These are phyloP conservation scores for Chrysanthemum makinoi DNA, from an alignment of 129 eudicot genomes.

Conservation along the genomic window DNA sequence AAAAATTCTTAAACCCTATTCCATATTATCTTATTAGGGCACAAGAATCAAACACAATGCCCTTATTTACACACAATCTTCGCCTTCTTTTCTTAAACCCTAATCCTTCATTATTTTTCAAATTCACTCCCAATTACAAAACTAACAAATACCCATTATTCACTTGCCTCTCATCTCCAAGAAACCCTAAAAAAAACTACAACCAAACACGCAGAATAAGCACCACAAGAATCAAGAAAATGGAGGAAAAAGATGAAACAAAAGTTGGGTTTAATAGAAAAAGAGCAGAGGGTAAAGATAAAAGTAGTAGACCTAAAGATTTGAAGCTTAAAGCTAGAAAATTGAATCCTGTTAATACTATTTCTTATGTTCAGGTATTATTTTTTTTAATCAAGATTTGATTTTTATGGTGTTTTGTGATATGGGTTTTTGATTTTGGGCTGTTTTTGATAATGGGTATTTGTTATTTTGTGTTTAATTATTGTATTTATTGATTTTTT, in stretches of 20 bases:
- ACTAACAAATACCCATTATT: slow-evolving; percentile 17
- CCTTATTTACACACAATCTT: slow-evolving; percentile 54
- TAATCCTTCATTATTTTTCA: slow-evolving; percentile 22
- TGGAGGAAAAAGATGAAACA: slow-evolving; percentile 36
- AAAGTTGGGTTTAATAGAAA: slow-evolving; percentile 53
- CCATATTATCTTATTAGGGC: slow-evolving; percentile 22
- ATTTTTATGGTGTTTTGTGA: too few species aligned
- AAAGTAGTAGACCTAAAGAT: slow-evolving; percentile 49
- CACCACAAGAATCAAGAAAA: slow-evolving; percentile 19
- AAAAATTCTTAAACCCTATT: slow-evolving; percentile 19
- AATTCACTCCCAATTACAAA: too few species aligned
- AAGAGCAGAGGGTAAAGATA: slow-evolving; percentile 87
- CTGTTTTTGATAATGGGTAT: background rate
- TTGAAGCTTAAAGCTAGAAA: slow-evolving; percentile 58
- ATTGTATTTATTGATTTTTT: too few species aligned
- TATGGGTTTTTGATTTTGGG: too few species aligned
- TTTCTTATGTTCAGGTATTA: slow-evolving; percentile 72
- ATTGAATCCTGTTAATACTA: slow-evolving; percentile 71
- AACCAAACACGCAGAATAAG: slow-evolving; percentile 14
- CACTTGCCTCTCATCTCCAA: slow-evolving; percentile 38
- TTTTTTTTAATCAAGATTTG: background rate
- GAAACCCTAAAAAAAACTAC: too few species aligned
- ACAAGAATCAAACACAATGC: slow-evolving; percentile 40
- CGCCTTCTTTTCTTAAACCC: slow-evolving; percentile 60
- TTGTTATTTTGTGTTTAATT: background rate